phyloP scores from a whole-genome alignment of 2,329 filamentous ascomycete genomes.

The Penicillium janthinellum region DNA sequence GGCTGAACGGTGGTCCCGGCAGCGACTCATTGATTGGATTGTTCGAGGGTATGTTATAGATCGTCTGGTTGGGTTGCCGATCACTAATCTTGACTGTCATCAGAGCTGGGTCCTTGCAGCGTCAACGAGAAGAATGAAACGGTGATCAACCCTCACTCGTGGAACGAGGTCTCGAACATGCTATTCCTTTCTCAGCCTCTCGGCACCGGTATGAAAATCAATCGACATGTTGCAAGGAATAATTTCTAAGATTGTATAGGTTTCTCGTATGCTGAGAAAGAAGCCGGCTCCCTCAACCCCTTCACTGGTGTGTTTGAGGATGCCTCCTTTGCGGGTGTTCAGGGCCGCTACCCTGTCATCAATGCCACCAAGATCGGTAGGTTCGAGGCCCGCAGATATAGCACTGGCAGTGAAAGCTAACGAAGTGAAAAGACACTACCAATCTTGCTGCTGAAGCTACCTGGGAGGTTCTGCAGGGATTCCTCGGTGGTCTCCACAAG shows the following conservation, averaged over 20 bases:
- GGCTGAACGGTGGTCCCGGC: constrained; percentile 48
- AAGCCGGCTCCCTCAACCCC: constrained; percentile 45
- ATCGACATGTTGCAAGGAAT: background rate
- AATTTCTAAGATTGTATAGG: constrained; percentile 23
- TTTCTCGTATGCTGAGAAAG: constrained; percentile 39
- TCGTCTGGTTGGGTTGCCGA: background rate
- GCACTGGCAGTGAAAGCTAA: background rate
- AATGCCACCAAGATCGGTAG: constrained; percentile 51
- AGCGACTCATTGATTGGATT: constrained; percentile 47
- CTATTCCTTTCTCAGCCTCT: constrained; percentile 64
- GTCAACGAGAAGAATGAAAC: constrained; percentile 49
- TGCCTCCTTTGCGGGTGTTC: constrained; percentile 43
- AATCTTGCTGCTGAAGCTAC: constrained; percentile 57
- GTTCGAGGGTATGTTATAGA: constrained; percentile 38
- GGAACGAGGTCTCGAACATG: constrained; percentile 62
- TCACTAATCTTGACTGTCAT: constrained; percentile 19
- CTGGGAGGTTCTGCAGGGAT: constrained; percentile 60
- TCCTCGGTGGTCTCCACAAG: constrained; percentile 52
- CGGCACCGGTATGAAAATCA: constrained; percentile 49
- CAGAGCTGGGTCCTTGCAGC: constrained; percentile 47
- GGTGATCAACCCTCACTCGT: constrained; percentile 60
- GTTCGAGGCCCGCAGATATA: background rate
- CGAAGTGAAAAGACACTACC: constrained; percentile 50
- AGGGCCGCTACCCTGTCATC: constrained; percentile 53
- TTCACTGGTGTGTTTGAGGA: constrained; percentile 51